Base-by-base conservation (phyloP, 441 rosid genomes). In the Erysimum pusillum region DNA sequence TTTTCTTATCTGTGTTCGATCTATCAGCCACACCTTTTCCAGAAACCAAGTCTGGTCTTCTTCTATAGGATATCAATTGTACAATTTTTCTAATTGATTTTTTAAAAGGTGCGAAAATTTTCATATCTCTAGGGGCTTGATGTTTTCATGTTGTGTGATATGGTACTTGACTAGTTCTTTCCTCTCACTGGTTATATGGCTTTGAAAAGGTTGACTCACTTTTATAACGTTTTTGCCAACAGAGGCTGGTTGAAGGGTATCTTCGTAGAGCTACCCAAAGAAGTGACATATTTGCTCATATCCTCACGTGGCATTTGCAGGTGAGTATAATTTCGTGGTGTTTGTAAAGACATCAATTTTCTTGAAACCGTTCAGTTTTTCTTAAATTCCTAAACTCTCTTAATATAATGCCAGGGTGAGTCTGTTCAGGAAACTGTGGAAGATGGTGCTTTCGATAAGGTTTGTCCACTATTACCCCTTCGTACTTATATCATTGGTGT, bases 281-380 rank as follows among this genome's bases (percentile, higher is more conserved):
- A 82, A 94, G 97, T 78, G 94, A 94, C 77, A 80, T 90, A 80
- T 91, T 94, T 83, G 91, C 96, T 48, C 98, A 94, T 79, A 91
- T 90, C 78, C 82, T 94, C 76, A 92, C 88, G 80, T 94, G 99
- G 98, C 89, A 87, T 84, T 81, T 94, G 49, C 92, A 92, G 96
- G 98, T 92, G 57, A 72, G 11, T 46, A 7, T 45, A 3, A 45
- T 38, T 67, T 76, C 80, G 10, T 46, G 28, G 36, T 34, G 36
- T 34, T 34, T 34, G 36, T 34, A 34, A 34, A 34, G 36, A 34
- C 36, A 34, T 34, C 36, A 34, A 34, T 34, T 34, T 34, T 34
- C 36, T 34, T 34, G 36, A 34, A 34, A 34, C 36, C 36, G 36
- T 34, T 34, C 36, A 34, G 36, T 34, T 34, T 34, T 4, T 34